Evolutionary conservation across 495 filamentous ascomycete genomes (phyloP).

Genomic region (Acidiella bohemica): DNA sequence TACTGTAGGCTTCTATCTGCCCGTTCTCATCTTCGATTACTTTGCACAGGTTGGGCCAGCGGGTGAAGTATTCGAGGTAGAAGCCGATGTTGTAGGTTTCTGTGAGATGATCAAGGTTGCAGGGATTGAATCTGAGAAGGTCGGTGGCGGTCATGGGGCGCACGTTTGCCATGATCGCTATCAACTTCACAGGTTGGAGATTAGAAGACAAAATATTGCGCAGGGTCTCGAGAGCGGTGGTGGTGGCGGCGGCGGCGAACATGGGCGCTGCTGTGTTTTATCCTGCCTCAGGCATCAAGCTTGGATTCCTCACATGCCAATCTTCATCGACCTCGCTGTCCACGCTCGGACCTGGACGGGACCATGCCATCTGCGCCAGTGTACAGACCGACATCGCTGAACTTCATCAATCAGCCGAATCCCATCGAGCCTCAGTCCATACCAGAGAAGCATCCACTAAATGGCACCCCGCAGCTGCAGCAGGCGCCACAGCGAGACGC

Average conservation of each 20-base stretch:
- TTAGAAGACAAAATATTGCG: too few relatives aligned
- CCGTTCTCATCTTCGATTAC: slow-evolving; percentile 64
- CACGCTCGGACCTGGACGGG: too few relatives aligned
- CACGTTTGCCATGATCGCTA: slow-evolving; percentile 34
- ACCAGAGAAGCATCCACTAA: slow-evolving; percentile 14
- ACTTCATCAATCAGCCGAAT: slow-evolving; percentile 16
- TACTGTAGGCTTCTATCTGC: slow-evolving; percentile 88
- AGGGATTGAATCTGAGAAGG: slow-evolving; percentile 69
- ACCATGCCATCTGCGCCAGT: background rate
- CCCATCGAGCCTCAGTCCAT: slow-evolving; percentile 17
- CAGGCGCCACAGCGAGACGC: background rate
- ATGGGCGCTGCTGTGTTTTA: too few relatives aligned
- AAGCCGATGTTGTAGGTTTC: slow-evolving; percentile 93
- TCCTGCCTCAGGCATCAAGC: too few relatives aligned
- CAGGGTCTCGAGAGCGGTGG: too few relatives aligned
- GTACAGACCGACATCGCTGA: slow-evolving; percentile 14
- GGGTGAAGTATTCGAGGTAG: slow-evolving; percentile 86
- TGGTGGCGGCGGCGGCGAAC: too few relatives aligned
- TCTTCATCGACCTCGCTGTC: too few relatives aligned
- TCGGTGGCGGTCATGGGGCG: slow-evolving; percentile 58
- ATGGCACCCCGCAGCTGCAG: slow-evolving; percentile 4
- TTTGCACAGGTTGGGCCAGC: slow-evolving; percentile 87
- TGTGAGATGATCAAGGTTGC: slow-evolving; percentile 81
- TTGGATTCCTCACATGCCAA: too few relatives aligned
- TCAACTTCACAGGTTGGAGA: too few relatives aligned